Conservation (phyloP, 192 early-diverging fungal genomes). For the Backusella parvicylindrica region DNA sequence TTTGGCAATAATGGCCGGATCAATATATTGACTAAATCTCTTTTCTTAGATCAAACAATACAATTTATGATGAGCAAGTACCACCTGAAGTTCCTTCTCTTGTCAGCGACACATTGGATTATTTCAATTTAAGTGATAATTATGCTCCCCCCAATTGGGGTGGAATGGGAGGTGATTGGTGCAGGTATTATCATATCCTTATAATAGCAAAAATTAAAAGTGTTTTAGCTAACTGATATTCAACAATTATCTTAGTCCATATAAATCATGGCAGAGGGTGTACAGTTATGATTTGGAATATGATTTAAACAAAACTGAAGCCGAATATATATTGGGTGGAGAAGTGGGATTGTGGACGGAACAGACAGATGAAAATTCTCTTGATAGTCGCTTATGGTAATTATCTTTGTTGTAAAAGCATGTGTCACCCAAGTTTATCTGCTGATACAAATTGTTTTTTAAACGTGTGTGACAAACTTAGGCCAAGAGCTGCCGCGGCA, state of each 20-base stretch:
- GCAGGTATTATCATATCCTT: conserved; percentile 32
- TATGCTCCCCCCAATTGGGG: conserved; percentile 37
- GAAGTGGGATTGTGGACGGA: conserved; percentile 75
- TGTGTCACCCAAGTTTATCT: background rate
- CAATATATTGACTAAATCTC: background rate
- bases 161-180: conserved; percentile 63
- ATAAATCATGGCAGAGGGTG: conserved; percentile 69
- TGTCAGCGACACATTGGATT: conserved; percentile 25
- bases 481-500: conserved; percentile 65
- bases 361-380: conserved; percentile 59
- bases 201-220: background rate
- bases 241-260: conserved; percentile 50
- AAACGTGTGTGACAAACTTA: background rate
- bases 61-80: conserved; percentile 41
- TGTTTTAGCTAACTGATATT: background rate
- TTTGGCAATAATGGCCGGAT: background rate
- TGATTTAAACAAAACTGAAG: conserved; percentile 46
- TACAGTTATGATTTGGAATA: conserved; percentile 67
- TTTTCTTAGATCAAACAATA: conserved; percentile 52
- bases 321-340: conserved; percentile 62
- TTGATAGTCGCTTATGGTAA: conserved; percentile 66
- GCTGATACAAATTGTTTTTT: background rate
- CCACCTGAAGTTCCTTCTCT: conserved; percentile 22
- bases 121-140: conserved; percentile 18
- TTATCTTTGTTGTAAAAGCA: background rate